Base-by-base conservation (phyloP, 441 rosid genomes). In the Pelargonium cotyledonis region DNA sequence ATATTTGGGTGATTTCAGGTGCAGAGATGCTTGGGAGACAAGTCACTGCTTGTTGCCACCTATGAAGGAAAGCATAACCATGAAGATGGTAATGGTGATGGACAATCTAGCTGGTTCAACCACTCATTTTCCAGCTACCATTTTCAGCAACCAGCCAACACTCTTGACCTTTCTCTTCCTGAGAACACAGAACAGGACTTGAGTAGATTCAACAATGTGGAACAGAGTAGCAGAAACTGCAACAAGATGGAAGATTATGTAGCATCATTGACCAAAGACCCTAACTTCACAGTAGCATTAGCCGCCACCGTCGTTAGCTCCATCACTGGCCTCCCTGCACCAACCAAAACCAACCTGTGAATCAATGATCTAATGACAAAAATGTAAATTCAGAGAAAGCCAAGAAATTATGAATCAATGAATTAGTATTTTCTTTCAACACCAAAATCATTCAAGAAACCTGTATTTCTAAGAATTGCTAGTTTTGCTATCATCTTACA, bases 51-150 rank as follows among this genome's bases (percentile, higher is more conserved):
- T 43, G 94, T 94, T 21, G 99, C 99, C 1, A 94, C 99, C 2
- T 94, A 94, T 38, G 99, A 94, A 77, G 99, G 99, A 11, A 97
- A 91, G 74, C 99, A 94, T 79, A 94, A 89, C 77, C 99, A 94
- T 82, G 89, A 90, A 46, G 31, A 21, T 21, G 23, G 23, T 21
- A 1, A 26, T 26, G 31, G 31, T 26, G 31, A 26, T 26, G 31
- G 31, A 26, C 81, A 76, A 70, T 89, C 90, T 0, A 73, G 89
- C 10, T 94, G 80, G 95, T 89, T 74, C 94, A 91, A 58, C 95
- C 31, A 26, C 31, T 26, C 31, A 26, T 26, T 26, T 26, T 26
- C 31, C 31, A 26, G 31, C 31, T 26, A 26, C 31, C 31, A 26
- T 26, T 26, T 26, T 26, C 31, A 26, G 31, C 31, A 26, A 26